Conservation (phyloP, 108 stramenopile genomes). For the Fragilaria radians region DNA sequence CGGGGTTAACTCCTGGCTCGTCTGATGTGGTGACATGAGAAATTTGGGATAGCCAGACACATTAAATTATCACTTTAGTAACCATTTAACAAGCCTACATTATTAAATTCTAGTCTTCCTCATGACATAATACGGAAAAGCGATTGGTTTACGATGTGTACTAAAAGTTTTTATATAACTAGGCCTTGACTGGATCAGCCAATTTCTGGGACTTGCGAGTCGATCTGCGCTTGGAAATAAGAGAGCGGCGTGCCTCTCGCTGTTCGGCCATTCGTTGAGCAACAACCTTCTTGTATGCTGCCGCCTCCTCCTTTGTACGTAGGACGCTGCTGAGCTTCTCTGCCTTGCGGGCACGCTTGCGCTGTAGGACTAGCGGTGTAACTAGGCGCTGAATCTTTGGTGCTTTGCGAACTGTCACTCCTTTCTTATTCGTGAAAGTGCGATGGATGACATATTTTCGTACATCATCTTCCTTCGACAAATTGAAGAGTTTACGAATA, state of each 20-base stretch:
- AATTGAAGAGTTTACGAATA: slow-evolving; percentile 99
- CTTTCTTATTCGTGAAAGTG: slow-evolving; percentile 96
- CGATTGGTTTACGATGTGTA: neutral
- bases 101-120: neutral
- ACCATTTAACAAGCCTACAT: slow-evolving; percentile 1
- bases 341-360: slow-evolving; percentile 89
- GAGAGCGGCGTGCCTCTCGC: slow-evolving; percentile 91
- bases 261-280: slow-evolving; percentile 92
- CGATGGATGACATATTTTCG: slow-evolving; percentile 96
- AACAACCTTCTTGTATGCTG: slow-evolving; percentile 94
- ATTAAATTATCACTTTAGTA: too few species aligned
- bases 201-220: slow-evolving; percentile 81
- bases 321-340: slow-evolving; percentile 65
- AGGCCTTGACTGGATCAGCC: slow-evolving; percentile 33
- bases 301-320: slow-evolving; percentile 87
- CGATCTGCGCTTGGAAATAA: slow-evolving; percentile 96
- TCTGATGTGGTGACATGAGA: slow-evolving; percentile 15
- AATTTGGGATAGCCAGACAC: neutral
- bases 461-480: slow-evolving; percentile 99
- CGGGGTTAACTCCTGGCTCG: too few species aligned
- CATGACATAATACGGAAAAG: neutral
- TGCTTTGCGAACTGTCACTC: slow-evolving; percentile 83
- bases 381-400: slow-evolving; percentile 99
- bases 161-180: neutral
- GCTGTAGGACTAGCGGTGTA: slow-evolving; percentile 93